phyloP scores from a whole-genome alignment of 2,329 filamentous ascomycete genomes.

The Colletotrichum falcatum region DNA sequence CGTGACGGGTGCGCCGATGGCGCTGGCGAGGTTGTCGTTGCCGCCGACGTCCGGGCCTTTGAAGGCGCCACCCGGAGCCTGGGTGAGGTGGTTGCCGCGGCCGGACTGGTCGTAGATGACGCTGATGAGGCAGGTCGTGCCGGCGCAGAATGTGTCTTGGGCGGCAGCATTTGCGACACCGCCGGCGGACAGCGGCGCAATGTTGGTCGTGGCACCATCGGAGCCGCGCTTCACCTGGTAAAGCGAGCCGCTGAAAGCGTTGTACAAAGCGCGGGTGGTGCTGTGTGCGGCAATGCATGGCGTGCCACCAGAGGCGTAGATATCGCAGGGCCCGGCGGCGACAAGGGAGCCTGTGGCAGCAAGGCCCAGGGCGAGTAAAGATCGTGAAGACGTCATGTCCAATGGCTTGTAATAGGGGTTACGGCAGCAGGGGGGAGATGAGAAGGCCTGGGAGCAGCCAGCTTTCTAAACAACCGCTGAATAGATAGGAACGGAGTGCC shows the following conservation, averaged over 20 bases:
- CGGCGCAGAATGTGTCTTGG: constrained; percentile 71
- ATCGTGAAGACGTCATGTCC: constrained; percentile 15
- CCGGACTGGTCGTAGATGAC: constrained; percentile 77
- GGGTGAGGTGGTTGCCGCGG: constrained; percentile 70
- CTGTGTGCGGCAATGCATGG: constrained; percentile 75
- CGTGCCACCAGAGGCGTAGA: constrained; percentile 68
- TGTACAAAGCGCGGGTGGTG: constrained; percentile 73
- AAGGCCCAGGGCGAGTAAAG: constrained; percentile 48
- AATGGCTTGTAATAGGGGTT: not conserved
- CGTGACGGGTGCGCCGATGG: constrained; percentile 70
- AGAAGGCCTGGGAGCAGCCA: not conserved
- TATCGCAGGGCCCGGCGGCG: constrained; percentile 69
- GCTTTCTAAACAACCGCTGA: no score
- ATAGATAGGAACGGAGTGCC: no score
- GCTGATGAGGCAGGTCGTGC: constrained; percentile 72
- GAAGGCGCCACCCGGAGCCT: constrained; percentile 69
- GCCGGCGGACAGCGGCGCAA: constrained; percentile 66
- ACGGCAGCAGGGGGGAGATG: not conserved
- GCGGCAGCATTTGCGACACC: constrained; percentile 71
- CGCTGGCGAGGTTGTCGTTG: constrained; percentile 70
- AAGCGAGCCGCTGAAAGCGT: constrained; percentile 62
- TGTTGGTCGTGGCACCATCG: constrained; percentile 58
- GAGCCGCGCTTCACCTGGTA: constrained; percentile 72
- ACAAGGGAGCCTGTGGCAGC: constrained; percentile 54
- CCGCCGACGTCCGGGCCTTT: constrained; percentile 66